These are phyloP conservation scores for Tetrahymena malaccensis DNA, from an alignment of 73 alveolate genomes.

Conservation along the genomic window DNA sequence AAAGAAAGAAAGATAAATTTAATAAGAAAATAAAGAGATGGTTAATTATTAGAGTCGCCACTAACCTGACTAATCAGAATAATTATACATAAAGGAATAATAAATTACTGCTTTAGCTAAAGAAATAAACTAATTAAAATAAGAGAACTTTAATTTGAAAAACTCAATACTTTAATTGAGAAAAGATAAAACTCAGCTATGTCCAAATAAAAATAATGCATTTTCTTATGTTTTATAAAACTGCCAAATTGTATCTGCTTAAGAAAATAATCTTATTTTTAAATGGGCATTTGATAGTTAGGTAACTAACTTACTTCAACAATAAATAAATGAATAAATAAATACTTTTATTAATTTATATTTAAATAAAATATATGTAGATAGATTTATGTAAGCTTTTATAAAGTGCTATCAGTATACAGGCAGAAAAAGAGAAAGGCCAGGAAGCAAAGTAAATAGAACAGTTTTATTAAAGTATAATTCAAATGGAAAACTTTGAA, in stretches of 20 bases:
- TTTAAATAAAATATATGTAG: not conserved
- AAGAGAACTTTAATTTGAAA: not conserved
- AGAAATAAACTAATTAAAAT: not conserved
- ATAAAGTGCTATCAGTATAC: not conserved
- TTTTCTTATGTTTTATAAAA: not conserved
- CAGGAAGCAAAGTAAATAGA: not conserved
- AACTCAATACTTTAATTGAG: not conserved
- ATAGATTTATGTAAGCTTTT: not conserved
- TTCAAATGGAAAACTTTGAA: not conserved
- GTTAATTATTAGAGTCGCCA: not conserved
- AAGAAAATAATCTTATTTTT: not conserved
- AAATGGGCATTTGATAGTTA: not conserved
- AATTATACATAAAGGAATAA: not conserved
- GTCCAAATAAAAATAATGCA: not conserved
- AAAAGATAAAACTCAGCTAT: not conserved
- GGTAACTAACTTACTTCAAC: not conserved
- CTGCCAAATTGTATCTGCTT: not conserved
- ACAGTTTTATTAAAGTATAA: not conserved
- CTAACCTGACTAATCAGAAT: not conserved
- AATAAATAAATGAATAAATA: not conserved
- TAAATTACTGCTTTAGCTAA: not conserved
- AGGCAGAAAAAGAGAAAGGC: not conserved
- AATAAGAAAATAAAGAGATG: not conserved
- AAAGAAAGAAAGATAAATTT: not conserved
- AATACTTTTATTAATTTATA: not conserved